A percentile compares a stretch with the other conserved stretches of the same genome.
Evolutionary conservation across 2,329 filamentous ascomycete genomes (phyloP).

Genomic region (Colletotrichum trifolii): DNA sequence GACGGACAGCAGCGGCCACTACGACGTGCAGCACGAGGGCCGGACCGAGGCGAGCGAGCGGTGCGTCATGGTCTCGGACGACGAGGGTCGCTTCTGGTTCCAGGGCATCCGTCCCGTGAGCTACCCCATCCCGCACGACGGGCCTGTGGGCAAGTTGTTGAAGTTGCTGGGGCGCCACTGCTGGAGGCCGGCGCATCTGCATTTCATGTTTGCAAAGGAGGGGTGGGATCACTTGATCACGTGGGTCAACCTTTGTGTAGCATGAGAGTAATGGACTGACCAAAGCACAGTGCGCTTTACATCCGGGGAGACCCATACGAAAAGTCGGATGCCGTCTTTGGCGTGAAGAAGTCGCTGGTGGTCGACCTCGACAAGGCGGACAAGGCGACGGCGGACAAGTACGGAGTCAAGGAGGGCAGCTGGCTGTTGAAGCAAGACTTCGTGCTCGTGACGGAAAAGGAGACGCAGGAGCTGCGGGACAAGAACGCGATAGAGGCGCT

Average conservation of each 20-base stretch:
- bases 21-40: conserved; percentile 78
- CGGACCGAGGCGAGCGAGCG: conserved; percentile 54
- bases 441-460: conserved; percentile 77
- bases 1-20: conserved; percentile 78
- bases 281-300: conserved; percentile 73
- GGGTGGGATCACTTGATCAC: conserved; percentile 86
- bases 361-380: conserved; percentile 68
- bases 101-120: conserved; percentile 85
- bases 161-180: conserved; percentile 76
- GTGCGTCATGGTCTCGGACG: conserved; percentile 61
- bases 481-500: conserved; percentile 73
- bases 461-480: conserved; percentile 74
- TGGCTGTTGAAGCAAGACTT: conserved; percentile 79
- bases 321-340: conserved; percentile 86
- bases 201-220: conserved; percentile 88
- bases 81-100: conserved; percentile 75
- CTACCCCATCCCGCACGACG: conserved; percentile 87
- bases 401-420: conserved; percentile 71
- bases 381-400: conserved; percentile 66
- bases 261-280: conserved; percentile 3
- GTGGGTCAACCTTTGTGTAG: conserved; percentile 61
- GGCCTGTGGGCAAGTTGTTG: conserved; percentile 81
- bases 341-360: conserved; percentile 84
- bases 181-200: conserved; percentile 82
- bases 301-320: conserved; percentile 83